Base-by-base conservation (phyloP, 192 early-diverging fungal species). In the Entomortierella chlamydospora region DNA sequence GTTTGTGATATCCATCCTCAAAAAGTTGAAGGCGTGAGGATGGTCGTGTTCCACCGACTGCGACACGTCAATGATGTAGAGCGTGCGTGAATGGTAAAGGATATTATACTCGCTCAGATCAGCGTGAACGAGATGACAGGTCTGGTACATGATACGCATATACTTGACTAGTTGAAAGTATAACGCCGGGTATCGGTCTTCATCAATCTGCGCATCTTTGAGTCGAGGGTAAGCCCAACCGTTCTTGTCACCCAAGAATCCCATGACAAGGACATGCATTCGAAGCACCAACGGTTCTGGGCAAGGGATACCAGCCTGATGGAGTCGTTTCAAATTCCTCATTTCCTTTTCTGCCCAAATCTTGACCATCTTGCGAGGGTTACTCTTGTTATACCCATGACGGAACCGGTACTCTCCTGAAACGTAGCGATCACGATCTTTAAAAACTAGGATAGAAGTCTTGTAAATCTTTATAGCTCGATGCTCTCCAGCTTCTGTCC, bases 291-390 rank as follows among this genome's bases (percentile, higher is more conserved):
- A 50, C 20, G 96, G 93, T 63, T 97, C 93, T 1, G 97, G 97
- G 65, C 93, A 96, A 13, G 94, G 93, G 25, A 99, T 94, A 5
- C 93, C 95, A 1, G 94, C 93, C 12, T 83, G 87, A 55, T 93
- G 87, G 43, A 99, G 76, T 57, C 97, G 91, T 72, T 96, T 97
- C 82, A 99, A 84, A 71, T 99, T 99, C 63, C 97, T 88, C 96
- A 99, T 97, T 81, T 99, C 96, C 84, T 99, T 99, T 73, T 99
- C 97, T 0, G 97, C 97, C 97, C 97, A 99, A 41, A 96, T 81
- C 81, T 95, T 93, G 61, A 99, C 96, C 97, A 99, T 99, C 85
- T 99, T 99, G 63, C 96, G 87, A 29, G 97, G 96, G 73, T 99
- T 98, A 78, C 91, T 91, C 68, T 93, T 93, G 64, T 87, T 91